phyloP scores from a whole-genome alignment of 495 filamentous ascomycete species.

The Neurospora terricola region DNA sequence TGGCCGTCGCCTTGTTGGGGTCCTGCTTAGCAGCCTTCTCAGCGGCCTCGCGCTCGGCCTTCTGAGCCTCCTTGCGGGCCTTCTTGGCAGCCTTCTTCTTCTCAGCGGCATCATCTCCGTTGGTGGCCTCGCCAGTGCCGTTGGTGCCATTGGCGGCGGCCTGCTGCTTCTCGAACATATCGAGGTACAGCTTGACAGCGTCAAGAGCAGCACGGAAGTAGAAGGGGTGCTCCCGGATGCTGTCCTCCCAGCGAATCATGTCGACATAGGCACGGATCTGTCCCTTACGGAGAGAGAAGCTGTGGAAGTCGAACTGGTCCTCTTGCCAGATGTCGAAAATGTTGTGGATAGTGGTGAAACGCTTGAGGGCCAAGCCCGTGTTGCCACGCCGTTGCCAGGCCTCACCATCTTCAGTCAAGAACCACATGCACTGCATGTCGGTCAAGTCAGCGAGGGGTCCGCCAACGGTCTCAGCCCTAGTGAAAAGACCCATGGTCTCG shows the following conservation, averaged over 20 bases:
- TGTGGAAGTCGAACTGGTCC: constrained; percentile 98
- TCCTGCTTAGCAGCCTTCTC: constrained; percentile 65
- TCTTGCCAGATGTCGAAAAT: constrained; percentile 97
- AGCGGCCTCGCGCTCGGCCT: constrained; percentile 68
- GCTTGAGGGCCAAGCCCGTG: constrained; percentile 78
- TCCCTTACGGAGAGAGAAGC: constrained; percentile 89
- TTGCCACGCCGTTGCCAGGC: constrained; percentile 77
- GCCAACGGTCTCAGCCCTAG: constrained; percentile 70
- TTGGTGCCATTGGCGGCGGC: constrained; percentile 43
- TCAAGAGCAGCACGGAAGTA: constrained; percentile 77
- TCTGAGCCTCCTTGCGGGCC: constrained; percentile 84
- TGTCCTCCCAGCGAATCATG: constrained; percentile 94
- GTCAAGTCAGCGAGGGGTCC: constrained; percentile 84
- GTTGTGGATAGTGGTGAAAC: constrained; percentile 74
- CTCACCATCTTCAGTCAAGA: constrained; percentile 87
- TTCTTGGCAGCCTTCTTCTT: constrained; percentile 93
- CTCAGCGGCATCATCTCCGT: constrained; percentile 55
- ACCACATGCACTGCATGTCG: constrained; percentile 99
- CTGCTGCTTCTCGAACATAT: constrained; percentile 66
- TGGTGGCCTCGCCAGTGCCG: constrained; percentile 33
- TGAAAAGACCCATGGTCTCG: constrained; percentile 90
- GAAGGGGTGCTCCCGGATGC: constrained; percentile 83
- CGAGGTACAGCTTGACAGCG: constrained; percentile 70
- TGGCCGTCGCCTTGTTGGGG: constrained; percentile 46
- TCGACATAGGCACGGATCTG: constrained; percentile 92